Base-by-base conservation (phyloP, 331 rosid genomes). In the Stylosanthes scabra region DNA sequence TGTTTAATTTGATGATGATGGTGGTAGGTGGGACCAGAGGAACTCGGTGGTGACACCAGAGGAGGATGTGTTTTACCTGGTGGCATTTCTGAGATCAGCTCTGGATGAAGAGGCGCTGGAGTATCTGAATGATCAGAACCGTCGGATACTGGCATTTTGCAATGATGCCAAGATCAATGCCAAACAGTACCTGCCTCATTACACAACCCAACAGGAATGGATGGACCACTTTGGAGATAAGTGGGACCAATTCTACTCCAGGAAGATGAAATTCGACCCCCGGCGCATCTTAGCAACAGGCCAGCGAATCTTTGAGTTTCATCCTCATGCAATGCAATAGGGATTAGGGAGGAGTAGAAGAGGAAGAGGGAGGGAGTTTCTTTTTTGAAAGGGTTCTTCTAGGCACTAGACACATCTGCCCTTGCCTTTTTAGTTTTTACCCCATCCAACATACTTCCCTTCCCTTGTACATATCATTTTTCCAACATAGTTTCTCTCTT, bases 161-260 rank as follows among this genome's bases (percentile, higher is more conserved):
- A 63, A 73, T 12, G 88, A 88, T 31, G 87, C 84, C 2, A 74
- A 86, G 78, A 90, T 95, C 70, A 57, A 79, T 76, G 87, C 78
- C 46, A 95, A 90, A 82, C 97, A 91, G 79, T 95, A 95, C 88
- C 87, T 95, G 14, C 99, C 99, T 65, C 97, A 91, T 82, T 92
- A 87, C 88, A 86, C 88, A 2, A 81, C 82, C 0, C 82, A 83
- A 49, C 69, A 81, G 61, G 97, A 95, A n/a, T 95, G 97, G 99
- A 69, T 66, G 84, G 92, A 88, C 85, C 97, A 95, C 84, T 95
- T 87, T 27, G 99, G 97, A 0, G 88, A 91, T 72, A 91, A 87
- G 89, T 95, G 99, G 97, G 79, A 55, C 73, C 88, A 55, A 34
- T 95, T 90, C 84, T 66, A 70, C 76, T 69, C 58, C 64, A 79